phyloP scores from a whole-genome alignment of 139 green algal species.

The Chlorella vulgaris region DNA sequence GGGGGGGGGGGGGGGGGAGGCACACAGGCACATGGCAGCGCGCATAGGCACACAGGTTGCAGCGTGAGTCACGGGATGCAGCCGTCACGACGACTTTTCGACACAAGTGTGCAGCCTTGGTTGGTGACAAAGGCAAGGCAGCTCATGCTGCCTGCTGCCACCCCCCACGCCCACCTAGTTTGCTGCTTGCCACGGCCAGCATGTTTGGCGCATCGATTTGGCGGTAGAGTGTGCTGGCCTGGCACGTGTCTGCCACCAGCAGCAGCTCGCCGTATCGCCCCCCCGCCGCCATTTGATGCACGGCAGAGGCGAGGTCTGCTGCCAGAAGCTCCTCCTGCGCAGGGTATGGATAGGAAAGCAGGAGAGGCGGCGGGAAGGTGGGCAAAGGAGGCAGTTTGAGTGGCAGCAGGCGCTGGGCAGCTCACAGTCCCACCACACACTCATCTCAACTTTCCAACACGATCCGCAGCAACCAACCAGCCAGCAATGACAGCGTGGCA shows the following conservation, averaged over 20 bases:
- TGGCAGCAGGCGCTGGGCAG: no score
- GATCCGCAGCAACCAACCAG: no score
- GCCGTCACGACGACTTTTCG: no score
- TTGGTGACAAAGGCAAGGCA: not conserved
- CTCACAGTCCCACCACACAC: no score
- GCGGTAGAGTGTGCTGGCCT: conserved; percentile 70
- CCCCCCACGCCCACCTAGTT: conserved; percentile 40
- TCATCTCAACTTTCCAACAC: no score
- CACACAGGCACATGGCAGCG: not conserved
- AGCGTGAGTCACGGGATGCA: no score
- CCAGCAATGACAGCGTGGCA: no score
- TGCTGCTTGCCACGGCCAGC: conserved; percentile 66
- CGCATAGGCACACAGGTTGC: no score
- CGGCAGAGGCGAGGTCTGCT: conserved; percentile 57
- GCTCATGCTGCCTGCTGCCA: not conserved
- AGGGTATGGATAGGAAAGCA: not conserved
- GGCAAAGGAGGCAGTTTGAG: not conserved
- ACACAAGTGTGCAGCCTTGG: not conserved
- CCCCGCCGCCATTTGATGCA: conserved; percentile 49
- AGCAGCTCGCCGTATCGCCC: conserved; percentile 86
- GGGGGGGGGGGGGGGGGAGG: no score
- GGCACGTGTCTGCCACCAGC: conserved; percentile 94
- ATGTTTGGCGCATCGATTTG: conserved; percentile 63
- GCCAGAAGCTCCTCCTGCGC: conserved; percentile 70
- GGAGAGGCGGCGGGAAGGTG: not conserved